Base-by-base conservation (phyloP, 768 basidiomycete genomes). In the Cubamyces sp. region DNA sequence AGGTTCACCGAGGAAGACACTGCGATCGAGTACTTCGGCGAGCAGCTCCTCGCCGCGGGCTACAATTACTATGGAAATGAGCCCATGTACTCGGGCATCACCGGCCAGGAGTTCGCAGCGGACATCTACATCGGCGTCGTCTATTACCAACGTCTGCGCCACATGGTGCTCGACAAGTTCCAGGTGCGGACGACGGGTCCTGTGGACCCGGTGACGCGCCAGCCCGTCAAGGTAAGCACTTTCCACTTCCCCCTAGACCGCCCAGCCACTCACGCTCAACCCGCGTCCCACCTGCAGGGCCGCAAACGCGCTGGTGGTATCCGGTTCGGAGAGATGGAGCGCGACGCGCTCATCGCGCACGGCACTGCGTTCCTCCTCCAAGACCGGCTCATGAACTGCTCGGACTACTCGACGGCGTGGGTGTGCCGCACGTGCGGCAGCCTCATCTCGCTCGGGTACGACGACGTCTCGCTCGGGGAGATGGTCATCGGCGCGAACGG, bases 121-220 rank as follows among this genome's bases (percentile, higher is more conserved):
- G 97, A 99, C 74, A 99, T 99, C 71, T 99, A 98, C 76, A 85
- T 98, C 66, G 97, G 97, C 19, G 90, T 98, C 41, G 96, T 99
- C 59, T 99, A 98, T 78, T 99, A 99, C 75, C 97, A 99, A 73
- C 90, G 97, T 55, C 82, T 99, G 60, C 89, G 97, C 67, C 97
- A 99, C 82, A 98, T 99, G 97, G 97, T 99, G 60, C 82, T 96
- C 66, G 97, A 99, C 81, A 99, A 99, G 77, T 99, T 96, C 82
- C 97, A 99, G 79, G 97, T 99, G 25, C 88, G 97, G 67, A 99
- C 97, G 25, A 98, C 95, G 19, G 97, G 97, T 5, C 96, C 96
- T 15, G 93, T 98, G 37, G 97, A 99, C 77, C 90, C 92, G 21
- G 80, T 98, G 49, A 99, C 97, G 3, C 84, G 94, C 66, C 97